These are phyloP conservation scores for Huiozyma sinensis DNA, from an alignment of 805 yeast genomes.

Conservation along the genomic window DNA sequence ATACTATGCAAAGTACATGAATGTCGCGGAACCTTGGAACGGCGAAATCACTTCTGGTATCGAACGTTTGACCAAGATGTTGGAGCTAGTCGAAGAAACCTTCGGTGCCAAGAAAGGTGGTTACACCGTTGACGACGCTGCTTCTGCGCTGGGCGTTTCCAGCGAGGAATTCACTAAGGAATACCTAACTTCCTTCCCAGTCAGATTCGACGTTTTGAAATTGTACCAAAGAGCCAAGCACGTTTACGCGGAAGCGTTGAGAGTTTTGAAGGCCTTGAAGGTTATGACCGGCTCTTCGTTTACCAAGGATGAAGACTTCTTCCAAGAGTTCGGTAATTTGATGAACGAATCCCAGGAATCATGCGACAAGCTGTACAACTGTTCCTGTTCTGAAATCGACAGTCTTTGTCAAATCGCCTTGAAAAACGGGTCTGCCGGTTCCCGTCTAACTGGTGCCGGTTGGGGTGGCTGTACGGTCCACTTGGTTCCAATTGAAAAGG, in stretches of 20 bases:
- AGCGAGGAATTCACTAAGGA: slow-evolving; percentile 32
- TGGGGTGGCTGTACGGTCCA: slow-evolving; percentile 72
- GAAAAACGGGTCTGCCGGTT: slow-evolving; percentile 48
- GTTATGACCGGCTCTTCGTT: slow-evolving; percentile 25
- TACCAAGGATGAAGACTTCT: slow-evolving; percentile 26
- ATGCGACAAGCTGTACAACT: slow-evolving; percentile 37
- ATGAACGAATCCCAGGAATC: slow-evolving; percentile 53
- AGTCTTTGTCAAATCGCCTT: slow-evolving; percentile 43
- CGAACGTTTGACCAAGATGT: slow-evolving; percentile 31
- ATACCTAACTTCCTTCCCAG: slow-evolving; percentile 44
- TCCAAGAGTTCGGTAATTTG: slow-evolving; percentile 38
- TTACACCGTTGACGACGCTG: slow-evolving; percentile 39
- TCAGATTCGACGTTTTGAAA: slow-evolving; percentile 42
- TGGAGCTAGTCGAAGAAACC: slow-evolving; percentile 35
- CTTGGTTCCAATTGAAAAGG: slow-evolving; percentile 30
- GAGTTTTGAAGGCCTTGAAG: slow-evolving; percentile 43
- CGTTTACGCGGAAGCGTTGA: slow-evolving; percentile 48
- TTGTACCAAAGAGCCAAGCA: slow-evolving; percentile 49
- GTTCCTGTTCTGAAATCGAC: slow-evolving; percentile 48
- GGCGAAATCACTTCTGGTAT: slow-evolving; percentile 37
- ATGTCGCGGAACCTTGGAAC: slow-evolving; percentile 32
- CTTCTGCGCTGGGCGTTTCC: slow-evolving; percentile 33
- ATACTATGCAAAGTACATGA: slow-evolving; percentile 27
- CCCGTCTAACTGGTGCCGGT: slow-evolving; percentile 72
- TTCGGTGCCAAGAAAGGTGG: slow-evolving; percentile 36